These are phyloP conservation scores for Mucor ambiguus DNA, from an alignment of 371 early-diverging fungal species.

Conservation along the genomic window DNA sequence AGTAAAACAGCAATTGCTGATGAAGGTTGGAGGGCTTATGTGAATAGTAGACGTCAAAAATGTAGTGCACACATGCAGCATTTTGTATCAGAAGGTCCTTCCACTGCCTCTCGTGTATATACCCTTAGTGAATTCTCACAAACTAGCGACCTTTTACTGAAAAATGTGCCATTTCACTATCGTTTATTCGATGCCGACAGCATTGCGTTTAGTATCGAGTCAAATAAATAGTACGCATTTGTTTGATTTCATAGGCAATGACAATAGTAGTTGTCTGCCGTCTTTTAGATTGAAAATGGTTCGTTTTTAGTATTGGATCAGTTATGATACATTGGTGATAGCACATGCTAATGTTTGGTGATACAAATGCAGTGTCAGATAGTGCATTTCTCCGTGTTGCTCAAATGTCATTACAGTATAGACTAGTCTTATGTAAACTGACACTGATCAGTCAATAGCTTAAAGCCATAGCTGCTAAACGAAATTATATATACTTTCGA, in stretches of 20 bases:
- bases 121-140: slow-evolving; percentile 17
- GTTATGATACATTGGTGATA: too few relatives aligned
- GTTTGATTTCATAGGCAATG: neutral
- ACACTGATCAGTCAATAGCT: too few relatives aligned
- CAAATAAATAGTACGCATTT: neutral
- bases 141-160: slow-evolving; percentile 7
- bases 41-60: slow-evolving; percentile 16
- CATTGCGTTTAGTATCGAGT: slow-evolving; percentile 13
- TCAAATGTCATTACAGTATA: too few relatives aligned
- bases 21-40: slow-evolving; percentile 20
- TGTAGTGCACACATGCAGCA: slow-evolving; percentile 6
- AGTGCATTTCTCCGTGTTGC: too few relatives aligned
- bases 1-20: slow-evolving; percentile 10
- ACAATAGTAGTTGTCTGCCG: too few relatives aligned
- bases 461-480: too few relatives aligned
- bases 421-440: too few relatives aligned
- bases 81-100: slow-evolving; percentile 4
- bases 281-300: too few relatives aligned
- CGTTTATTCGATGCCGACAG: slow-evolving; percentile 18
- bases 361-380: too few relatives aligned
- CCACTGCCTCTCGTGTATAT: slow-evolving; percentile 22
- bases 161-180: slow-evolving; percentile 21
- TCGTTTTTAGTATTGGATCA: too few relatives aligned
- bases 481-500: too few relatives aligned
- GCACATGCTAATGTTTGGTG: too few relatives aligned